These are phyloP conservation scores for Euclidium syriacum DNA, from an alignment of 345 rosid species.

Conservation along the genomic window DNA sequence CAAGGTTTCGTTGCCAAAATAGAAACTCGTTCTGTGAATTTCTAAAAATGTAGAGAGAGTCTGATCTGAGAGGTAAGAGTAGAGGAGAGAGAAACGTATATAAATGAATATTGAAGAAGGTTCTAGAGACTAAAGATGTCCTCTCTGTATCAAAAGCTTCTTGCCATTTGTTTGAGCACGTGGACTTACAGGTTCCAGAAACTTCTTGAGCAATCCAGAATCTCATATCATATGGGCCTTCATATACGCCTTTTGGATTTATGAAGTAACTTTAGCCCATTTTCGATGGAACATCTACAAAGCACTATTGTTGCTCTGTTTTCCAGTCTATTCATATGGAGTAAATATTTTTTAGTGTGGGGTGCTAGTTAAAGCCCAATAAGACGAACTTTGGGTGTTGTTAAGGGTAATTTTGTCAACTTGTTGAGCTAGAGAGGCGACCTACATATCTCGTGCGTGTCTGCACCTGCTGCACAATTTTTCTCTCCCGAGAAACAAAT, in stretches of 20 bases:
- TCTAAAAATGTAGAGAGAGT: neutral
- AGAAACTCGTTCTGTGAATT: neutral
- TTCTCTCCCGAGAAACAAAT: constrained; percentile 25
- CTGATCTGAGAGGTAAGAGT: neutral
- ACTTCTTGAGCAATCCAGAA: constrained; percentile 8
- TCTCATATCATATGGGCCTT: neutral
- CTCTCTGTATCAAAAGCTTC: neutral
- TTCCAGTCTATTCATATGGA: too few relatives aligned
- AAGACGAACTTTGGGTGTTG: neutral
- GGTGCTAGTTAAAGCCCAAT: constrained; percentile 3
- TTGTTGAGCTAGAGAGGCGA: neutral
- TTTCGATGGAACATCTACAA: neutral
- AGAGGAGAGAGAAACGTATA: constrained; percentile 22
- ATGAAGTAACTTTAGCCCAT: neutral
- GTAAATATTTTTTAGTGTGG: neutral
- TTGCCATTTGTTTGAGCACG: constrained; percentile 8
- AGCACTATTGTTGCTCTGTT: too few relatives aligned
- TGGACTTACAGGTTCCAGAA: constrained; percentile 22
- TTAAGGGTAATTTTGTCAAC: constrained; percentile 10
- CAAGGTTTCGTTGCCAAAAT: neutral
- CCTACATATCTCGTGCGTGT: constrained; percentile 25
- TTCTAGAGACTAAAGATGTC: constrained; percentile 3
- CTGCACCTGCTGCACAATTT: constrained; percentile 25
- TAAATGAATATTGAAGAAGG: constrained; percentile 1
- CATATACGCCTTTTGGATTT: neutral